Conservation (phyloP, 2,329 filamentous ascomycete genomes). For the Periglandula ipomoeae region DNA sequence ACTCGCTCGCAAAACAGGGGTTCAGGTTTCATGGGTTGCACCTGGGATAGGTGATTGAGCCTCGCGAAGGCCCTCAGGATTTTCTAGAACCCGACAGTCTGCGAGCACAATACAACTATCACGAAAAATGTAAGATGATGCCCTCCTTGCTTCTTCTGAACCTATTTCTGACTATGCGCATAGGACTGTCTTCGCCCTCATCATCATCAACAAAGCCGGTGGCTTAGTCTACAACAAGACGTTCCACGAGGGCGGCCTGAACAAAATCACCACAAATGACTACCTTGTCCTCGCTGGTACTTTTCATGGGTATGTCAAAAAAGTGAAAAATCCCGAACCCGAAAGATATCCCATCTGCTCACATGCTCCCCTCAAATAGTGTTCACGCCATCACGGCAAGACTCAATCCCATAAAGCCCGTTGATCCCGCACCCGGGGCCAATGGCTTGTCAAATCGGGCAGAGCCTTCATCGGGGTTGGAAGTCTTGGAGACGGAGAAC, state of each 20-base stretch:
- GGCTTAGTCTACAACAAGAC: conserved; percentile 93
- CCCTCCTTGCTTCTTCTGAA: neutral
- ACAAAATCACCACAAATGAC: conserved; percentile 88
- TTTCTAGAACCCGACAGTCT: neutral
- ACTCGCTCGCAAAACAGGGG: neutral
- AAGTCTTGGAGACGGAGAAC: conserved; percentile 87
- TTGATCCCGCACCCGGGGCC: conserved; percentile 24
- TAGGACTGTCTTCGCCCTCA: conserved; percentile 90
- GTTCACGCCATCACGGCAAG: conserved; percentile 62
- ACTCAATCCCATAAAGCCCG: conserved; percentile 44
- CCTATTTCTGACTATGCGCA: neutral
- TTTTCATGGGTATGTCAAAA: conserved; percentile 71
- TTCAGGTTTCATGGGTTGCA: conserved; percentile 5
- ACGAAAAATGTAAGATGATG: neutral
- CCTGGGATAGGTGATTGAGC: conserved; percentile 9
- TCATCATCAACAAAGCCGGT: conserved; percentile 98
- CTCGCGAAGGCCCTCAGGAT: conserved; percentile 5
- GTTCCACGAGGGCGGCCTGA: conserved; percentile 76
- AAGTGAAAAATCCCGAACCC: conserved; percentile 4
- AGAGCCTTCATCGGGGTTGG: conserved; percentile 66
- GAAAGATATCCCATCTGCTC: conserved; percentile 4
- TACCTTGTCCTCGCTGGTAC: conserved; percentile 94
- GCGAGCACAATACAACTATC: neutral
- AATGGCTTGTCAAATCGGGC: conserved; percentile 37
- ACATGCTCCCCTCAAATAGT: conserved; percentile 25